A percentile compares a stretch with the other conserved stretches of the same genome.
These are phyloP conservation scores for Luffa aegyptiaca DNA, from an alignment of 306 rosid species.

Conservation along the genomic window DNA sequence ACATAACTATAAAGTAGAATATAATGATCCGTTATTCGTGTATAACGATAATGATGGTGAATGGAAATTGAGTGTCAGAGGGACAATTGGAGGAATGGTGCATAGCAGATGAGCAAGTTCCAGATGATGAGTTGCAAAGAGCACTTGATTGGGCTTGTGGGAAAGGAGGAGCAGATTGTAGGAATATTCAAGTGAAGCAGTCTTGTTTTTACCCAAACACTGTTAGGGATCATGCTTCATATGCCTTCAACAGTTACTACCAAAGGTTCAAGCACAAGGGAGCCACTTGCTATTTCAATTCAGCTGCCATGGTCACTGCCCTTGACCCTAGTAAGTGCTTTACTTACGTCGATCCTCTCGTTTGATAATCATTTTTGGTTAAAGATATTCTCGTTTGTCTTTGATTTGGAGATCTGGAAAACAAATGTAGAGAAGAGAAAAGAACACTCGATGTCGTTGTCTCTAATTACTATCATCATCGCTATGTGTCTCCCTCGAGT, in stretches of 20 bases:
- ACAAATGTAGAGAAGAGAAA: too few relatives aligned
- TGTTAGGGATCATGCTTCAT: slow-evolving; percentile 68
- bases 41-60: too few relatives aligned
- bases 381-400: too few relatives aligned
- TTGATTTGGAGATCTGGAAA: too few relatives aligned
- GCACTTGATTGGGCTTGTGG: slow-evolving; percentile 86
- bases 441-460: background rate
- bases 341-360: background rate
- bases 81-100: slow-evolving; percentile 71
- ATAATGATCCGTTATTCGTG: too few relatives aligned
- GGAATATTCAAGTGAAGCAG: slow-evolving; percentile 43
- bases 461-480: too few relatives aligned
- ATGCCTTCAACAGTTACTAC: slow-evolving; percentile 66
- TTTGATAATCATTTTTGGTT: background rate
- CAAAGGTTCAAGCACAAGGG: slow-evolving; percentile 58
- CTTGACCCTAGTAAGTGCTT: slow-evolving; percentile 40
- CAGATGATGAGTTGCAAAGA: slow-evolving; percentile 47
- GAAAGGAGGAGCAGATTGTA: slow-evolving; percentile 69
- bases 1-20: too few relatives aligned
- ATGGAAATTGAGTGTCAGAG: background rate
- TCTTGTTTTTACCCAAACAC: slow-evolving; percentile 66
- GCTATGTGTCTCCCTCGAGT: background rate
- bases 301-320: slow-evolving; percentile 64
- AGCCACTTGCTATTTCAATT: slow-evolving; percentile 63
- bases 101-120: slow-evolving; percentile 63